Base-by-base conservation (phyloP, 2,329 filamentous ascomycete genomes). In the Colletotrichum nymphaeae region DNA sequence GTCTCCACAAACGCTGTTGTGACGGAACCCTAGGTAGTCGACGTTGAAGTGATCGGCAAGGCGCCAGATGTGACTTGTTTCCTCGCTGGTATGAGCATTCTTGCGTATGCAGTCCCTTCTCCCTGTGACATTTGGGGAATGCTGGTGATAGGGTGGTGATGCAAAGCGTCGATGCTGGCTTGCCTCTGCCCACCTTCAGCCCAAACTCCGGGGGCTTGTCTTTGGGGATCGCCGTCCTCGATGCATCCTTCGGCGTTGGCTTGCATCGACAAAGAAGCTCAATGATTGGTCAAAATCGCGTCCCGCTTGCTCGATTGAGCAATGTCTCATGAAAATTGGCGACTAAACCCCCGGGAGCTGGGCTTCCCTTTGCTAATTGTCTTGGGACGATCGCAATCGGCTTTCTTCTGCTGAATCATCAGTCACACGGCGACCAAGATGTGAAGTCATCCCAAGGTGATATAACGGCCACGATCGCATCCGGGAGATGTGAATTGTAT, bases 221-320 rank as follows among this genome's bases (percentile, higher is more conserved):
- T 52, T 71, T 37, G 66, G 59, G 65, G 66, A 66, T 74, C 66
- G 57, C 70, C 66, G 60, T 66, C 66, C 42, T 63, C 56, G 56
- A 75, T 56, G 73, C 73, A 74, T 58, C 49, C 60, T 67, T 75
- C 72, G 66, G 72, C n/a, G 60, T 35, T 63, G 56, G 32, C 16
- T 49, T 62, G 46, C 55, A 57, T 71, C n/a, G 19, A 30, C 16
- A 32, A n/a, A 28, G 5, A 16, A 63, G 68, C 58, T 59, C 14
- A 28, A 7, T 72, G 30, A 68, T 72, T 72, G 63, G 68, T 22
- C 37, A 58, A 7, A 26, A 19, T 19, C 19, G 28, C 56, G 42
- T 52, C 12, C 24, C 26, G n/a, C 52, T 62, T 35, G 56, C 68
- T 24, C 16, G n/a, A 60, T 37, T 49, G 49, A 71, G 62, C 52